Evolutionary conservation across 1,284 basidiomycete species (phyloP).

Genomic region (Takashimella tepidaria): DNA sequence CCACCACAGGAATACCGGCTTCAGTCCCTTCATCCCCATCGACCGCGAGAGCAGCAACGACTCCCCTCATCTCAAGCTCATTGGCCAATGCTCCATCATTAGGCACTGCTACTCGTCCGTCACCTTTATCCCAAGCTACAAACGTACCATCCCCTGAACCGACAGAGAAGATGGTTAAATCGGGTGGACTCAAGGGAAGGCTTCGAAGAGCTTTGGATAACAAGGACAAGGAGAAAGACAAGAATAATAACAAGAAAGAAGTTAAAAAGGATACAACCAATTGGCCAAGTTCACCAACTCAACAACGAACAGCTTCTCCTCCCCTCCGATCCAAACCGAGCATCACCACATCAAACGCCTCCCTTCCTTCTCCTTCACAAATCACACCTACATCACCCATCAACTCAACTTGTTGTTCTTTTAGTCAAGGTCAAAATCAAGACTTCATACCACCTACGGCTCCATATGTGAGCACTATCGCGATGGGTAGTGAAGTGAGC

Average conservation of each 20-base stretch:
- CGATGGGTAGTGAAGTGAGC: slow-evolving; percentile 36
- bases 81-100: slow-evolving; percentile 23
- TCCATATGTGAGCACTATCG: slow-evolving; percentile 29
- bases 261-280: slow-evolving; percentile 2
- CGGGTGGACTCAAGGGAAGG: slow-evolving; percentile 64
- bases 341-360: slow-evolving; percentile 7
- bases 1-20: slow-evolving; percentile 1
- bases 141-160: slow-evolving; percentile 17
- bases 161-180: slow-evolving; percentile 53
- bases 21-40: slow-evolving; percentile 1
- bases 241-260: slow-evolving; percentile 30
- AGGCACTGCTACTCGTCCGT: slow-evolving; percentile 19
- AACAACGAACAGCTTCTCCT: slow-evolving; percentile 6
- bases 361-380: slow-evolving; percentile 9
- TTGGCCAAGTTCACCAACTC: slow-evolving; percentile 11
- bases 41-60: slow-evolving; percentile 10
- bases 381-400: slow-evolving; percentile 7
- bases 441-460: slow-evolving; percentile 24
- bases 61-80: slow-evolving; percentile 31
- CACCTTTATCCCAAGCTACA: slow-evolving; percentile 30
- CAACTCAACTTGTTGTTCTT: no score
- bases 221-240: slow-evolving; percentile 25
- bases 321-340: slow-evolving; percentile 9
- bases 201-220: slow-evolving; percentile 61
- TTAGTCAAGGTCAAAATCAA: slow-evolving; percentile 26